Conservation (phyloP, 1,139 yeast species). For the Debaryomyces coudertii region DNA sequence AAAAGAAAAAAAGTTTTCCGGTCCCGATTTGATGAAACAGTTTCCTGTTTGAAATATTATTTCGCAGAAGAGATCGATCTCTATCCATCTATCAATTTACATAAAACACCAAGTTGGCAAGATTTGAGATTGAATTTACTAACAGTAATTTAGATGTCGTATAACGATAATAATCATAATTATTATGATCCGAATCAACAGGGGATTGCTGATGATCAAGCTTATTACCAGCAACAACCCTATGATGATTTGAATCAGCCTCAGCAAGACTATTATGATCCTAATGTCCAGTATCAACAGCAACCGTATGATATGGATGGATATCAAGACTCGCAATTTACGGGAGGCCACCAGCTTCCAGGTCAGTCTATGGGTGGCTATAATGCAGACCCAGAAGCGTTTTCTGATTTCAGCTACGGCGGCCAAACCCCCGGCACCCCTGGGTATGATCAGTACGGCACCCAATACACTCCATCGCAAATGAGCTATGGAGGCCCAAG, state of each 20-base stretch:
- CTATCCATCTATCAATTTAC: slow-evolving; percentile 4
- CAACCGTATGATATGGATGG: slow-evolving; percentile 54
- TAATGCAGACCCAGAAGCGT: slow-evolving; percentile 70
- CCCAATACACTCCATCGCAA: slow-evolving; percentile 80
- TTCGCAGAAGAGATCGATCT: not conserved
- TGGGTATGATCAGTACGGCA: slow-evolving; percentile 76
- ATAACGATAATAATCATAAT: slow-evolving; percentile 53
- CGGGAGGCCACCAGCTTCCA: slow-evolving; percentile 31
- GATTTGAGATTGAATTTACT: slow-evolving; percentile 19
- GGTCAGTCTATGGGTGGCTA: slow-evolving; percentile 55
- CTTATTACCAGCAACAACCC: slow-evolving; percentile 52
- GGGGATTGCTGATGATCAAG: slow-evolving; percentile 39
- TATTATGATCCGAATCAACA: slow-evolving; percentile 53
- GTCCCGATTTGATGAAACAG: slow-evolving; percentile 6
- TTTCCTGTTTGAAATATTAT: slow-evolving; percentile 6
- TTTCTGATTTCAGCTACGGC: slow-evolving; percentile 76
- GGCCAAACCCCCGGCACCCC: slow-evolving; percentile 70
- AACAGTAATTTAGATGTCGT: slow-evolving; percentile 46
- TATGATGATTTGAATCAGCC: slow-evolving; percentile 36
- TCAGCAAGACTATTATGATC: slow-evolving; percentile 48
- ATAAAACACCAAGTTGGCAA: slow-evolving; percentile 2
- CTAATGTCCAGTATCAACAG: slow-evolving; percentile 56
- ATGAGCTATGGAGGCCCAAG: slow-evolving; percentile 83
- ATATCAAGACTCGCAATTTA: slow-evolving; percentile 43
- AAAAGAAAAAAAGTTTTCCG: slow-evolving; percentile 4